Base-by-base conservation (phyloP, 73 alveolate species). In the Stentor coeruleus region DNA sequence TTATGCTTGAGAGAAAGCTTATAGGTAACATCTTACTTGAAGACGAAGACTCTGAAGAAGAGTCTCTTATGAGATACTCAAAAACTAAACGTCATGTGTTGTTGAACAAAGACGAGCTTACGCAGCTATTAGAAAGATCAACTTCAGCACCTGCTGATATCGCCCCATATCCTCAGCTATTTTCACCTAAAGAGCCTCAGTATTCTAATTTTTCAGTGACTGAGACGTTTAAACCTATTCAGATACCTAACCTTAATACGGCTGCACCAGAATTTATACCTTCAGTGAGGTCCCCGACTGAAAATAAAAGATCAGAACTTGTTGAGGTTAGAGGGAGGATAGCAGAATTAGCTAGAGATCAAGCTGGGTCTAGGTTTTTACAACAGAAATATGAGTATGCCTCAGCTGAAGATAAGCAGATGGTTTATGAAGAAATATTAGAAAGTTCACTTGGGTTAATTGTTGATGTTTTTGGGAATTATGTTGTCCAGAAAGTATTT, bases 391-490 rank as follows among this genome's bases (percentile, higher is more conserved):
- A 89, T 83, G 98, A 94, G 72, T 86, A 85, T 35, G 91, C 92
- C 59, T 76, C 97, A 3, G 90, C 85, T 33, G 98, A 92, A 49
- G 96, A 94, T 57, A 95, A 96, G 86, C 95, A 95, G 40, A 85
- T 85, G 88, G 93, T 96, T 55, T 96, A 94, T 79, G 86, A 89
- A 37, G 95, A 89, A 77, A 75, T 94, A 76, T 74, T 88, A 38
- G 94, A 91, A 74, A 89, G 86, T 74, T 77, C 93, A 41, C 74
- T 76, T 58, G 76, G 82, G 41, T 87, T 96, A 76, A 91, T 93
- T 82, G 91, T 87, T 14, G 99, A 96, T 82, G 97, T 89, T 74
- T 96, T 96, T 66, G 98, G 98, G 38, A 96, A 96, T 87, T 96
- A 96, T 72, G 99, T 93, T 6, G 91, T 96, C 55, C 96, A 96